Base-by-base conservation (phyloP, 805 yeast species). In the Suhomyces faveliae region DNA sequence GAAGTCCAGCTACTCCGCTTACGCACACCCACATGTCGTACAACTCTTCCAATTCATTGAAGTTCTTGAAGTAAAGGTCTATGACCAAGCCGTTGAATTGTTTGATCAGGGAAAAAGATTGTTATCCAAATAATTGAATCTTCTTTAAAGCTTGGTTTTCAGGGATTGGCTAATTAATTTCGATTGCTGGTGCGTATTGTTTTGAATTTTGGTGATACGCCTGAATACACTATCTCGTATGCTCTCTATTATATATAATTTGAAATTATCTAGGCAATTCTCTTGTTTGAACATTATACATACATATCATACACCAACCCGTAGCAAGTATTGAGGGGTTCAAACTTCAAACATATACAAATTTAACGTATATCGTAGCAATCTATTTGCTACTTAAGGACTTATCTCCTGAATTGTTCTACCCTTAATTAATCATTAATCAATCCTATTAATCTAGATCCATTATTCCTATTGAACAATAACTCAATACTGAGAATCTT, bases 11-110 rank as follows among this genome's bases (percentile, higher is more conserved):
- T 62, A 63, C 62, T 42, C 42, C 50, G 42, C 54, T 24, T 55
- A 61, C 57, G 66, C 63, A 40, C 52, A 59, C 47, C 76, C 76
- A 30, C 52, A 51, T 39, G 65, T 70, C 47, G 43, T 61, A 42
- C 59, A 68, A 55, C 27, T 68, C 8, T 72, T 63, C 58, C 59
- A 66, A 53, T 57, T 51, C 41, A 55, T 72, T 42, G 77, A 71
- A 55, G 39, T 64, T 42, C 55, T 56, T 37, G 77, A 73, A 56
- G 54, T 55, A 41, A 60, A 67, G 33, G 63, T 59, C 35, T 62
- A 63, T 45, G 67, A 62, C 40, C 58, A 63, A 21, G 37, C 59
- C 10, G 24, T 51, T 33, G 47, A 54, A 11, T 47, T 57, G 17
- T 63, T 60, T 47, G 54, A 46, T 17, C 48, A 56, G 49, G 56